Conservation (phyloP, 1,284 basidiomycete species). For the Phellopilus nigrolimitatus region DNA sequence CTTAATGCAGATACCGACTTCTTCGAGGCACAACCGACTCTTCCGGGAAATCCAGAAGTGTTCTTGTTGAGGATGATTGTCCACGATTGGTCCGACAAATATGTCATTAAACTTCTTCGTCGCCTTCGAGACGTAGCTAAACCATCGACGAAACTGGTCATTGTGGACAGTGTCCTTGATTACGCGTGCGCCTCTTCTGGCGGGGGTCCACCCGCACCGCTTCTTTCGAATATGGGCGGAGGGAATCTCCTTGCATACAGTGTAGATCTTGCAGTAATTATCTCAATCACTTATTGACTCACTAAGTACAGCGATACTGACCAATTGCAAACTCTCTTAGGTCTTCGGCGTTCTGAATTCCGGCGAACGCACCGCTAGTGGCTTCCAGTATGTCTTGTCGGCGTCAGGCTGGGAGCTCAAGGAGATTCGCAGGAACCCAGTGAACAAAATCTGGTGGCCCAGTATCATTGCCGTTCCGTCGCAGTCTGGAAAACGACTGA, state of each 20-base stretch:
- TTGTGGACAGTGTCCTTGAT: conserved; percentile 26
- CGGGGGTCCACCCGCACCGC: conserved; percentile 13
- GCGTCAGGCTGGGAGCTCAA: conserved; percentile 1
- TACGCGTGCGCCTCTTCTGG: conserved; percentile 22
- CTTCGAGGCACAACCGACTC: conserved; percentile 26
- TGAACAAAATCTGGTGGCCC: not conserved
- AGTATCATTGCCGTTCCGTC: conserved; percentile 4
- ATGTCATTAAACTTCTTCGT: conserved; percentile 25
- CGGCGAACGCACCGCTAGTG: not conserved
- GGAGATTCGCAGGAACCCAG: conserved; percentile 2
- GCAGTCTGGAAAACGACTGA: too few relatives aligned
- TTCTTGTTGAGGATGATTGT: conserved; percentile 27
- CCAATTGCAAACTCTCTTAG: not conserved
- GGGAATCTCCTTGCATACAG: conserved; percentile 18
- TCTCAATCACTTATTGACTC: not conserved
- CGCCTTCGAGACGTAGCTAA: conserved; percentile 26
- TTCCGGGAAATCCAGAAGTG: conserved; percentile 21
- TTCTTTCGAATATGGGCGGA: conserved; percentile 19
- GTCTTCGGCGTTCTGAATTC: not conserved
- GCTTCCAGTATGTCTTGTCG: not conserved
- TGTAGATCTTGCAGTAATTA: conserved; percentile 19
- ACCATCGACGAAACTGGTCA: conserved; percentile 26
- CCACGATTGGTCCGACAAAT: conserved; percentile 28
- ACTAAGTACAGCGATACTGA: not conserved
- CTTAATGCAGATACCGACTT: conserved; percentile 27